Base-by-base conservation (phyloP, 1,284 basidiomycete genomes). In the Leccinum insolens region DNA sequence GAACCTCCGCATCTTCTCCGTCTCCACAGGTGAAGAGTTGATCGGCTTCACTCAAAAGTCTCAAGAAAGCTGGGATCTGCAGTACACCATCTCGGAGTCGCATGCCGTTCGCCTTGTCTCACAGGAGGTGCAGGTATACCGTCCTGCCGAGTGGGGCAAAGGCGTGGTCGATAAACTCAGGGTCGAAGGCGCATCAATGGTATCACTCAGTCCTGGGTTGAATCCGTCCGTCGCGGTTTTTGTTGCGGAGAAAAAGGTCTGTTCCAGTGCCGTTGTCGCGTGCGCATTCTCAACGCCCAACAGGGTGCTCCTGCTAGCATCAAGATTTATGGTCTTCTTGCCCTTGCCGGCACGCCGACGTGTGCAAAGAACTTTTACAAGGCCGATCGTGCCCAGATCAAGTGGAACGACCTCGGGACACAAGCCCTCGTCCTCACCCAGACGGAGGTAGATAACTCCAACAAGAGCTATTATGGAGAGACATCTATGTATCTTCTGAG, bases 391-490 rank as follows among this genome's bases (percentile, higher is more conserved):
- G 88, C 95, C 12, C 88, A 89, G 75, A 93, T 99, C 81, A 99
- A 98, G 82, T 99, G 97, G 97, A 99, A 99, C 80, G 89, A 89
- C 17, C 88, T 96, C 31, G 97, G 97, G 34, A 93, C 90, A 0
- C 89, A 95, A 77, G 91, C 93, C 4, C 84, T 99, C 66, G 87
- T 99, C 71, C 82, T 98, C 60, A 97, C 97, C 0, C 94, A 96
- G 74, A 97, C 95, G 7, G 98, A 99, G 74, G 96, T 99, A 67
- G 97, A 99, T 80, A 94, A 95, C 79, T 93, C 95, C 41, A 97
- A 97, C 81, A 98, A 95, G 86, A 96, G 92, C 75, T 99, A 99
- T 81, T 99, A 99, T 73, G 98, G 97, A 68, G 96, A 99, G 83
- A 98, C 96, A 9, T 95, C 95, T 71, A 83, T 99, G 73, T 99